Base-by-base conservation (phyloP, 2,329 filamentous ascomycete species). In the Helotiales sp. region DNA sequence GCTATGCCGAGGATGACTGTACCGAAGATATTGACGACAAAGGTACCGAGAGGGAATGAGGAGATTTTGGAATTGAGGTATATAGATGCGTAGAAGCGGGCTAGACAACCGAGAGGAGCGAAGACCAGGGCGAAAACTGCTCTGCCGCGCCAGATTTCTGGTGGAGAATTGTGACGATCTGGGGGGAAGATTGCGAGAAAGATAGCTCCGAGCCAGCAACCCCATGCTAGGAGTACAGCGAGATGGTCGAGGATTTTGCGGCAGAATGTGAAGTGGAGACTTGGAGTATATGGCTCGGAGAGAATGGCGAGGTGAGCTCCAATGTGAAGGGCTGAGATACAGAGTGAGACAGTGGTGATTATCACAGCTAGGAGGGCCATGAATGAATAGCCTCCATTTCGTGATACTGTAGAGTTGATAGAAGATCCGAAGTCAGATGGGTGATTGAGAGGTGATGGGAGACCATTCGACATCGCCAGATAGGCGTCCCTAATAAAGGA, bases 41-140 rank as follows among this genome's bases (percentile, higher is more conserved):
- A 96, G 0, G 93, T 98, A 2, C 93, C 93, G 0, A 97, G 72
- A 0, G 93, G 93, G 64, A 97, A 97, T 0, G 80, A 75, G 0
- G 84, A 72, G 0, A 85, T 65, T 19, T 83, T 78, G 0, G 81
- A 76, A 67, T 97, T 97, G n/a, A 96, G 80, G 24, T 77, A 72
- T 6, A 89, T 70, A 0, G 89, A 89, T 1, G 83, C 73, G 70
- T 91, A 93, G 75, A 90, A 96, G 3, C 93, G 83, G 0, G 81
- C 70, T 0, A 96, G 74, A 64, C 89, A 93, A 0, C 93, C 93
- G 0, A 91, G 64, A 0, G 93, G 93, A 1, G 91, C 89, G 67
- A 97, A 95, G 2, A 92, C 85, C 25, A 95, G 77, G 0, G 91
- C 83, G 66, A 96, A 93, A 0, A 90, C 76, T 0, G 83, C 88